Evolutionary conservation across 306 rosid genomes (phyloP).

Genomic region (Aeschynomene evenia): DNA sequence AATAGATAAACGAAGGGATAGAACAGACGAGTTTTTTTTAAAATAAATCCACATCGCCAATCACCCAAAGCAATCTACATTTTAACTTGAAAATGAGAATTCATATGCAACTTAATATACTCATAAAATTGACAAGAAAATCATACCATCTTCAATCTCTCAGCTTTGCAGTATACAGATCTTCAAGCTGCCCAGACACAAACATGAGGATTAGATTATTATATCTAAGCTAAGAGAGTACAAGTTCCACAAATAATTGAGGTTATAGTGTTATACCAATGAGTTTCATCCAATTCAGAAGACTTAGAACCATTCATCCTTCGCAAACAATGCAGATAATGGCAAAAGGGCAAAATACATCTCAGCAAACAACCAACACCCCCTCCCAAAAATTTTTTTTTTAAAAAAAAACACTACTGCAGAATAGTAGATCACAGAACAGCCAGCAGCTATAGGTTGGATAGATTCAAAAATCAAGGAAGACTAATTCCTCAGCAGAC

Average conservation of each 20-base stretch:
- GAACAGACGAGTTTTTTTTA: background rate
- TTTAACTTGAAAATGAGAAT: constrained; percentile 22
- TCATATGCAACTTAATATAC: constrained; percentile 19
- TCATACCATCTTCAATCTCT: constrained; percentile 41
- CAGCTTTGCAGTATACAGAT: constrained; percentile 21
- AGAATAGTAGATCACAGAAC: background rate
- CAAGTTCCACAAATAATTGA: background rate
- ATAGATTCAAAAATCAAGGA: constrained; percentile 17
- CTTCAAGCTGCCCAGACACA: constrained; percentile 30
- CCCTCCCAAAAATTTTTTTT: no score
- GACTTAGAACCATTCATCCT: background rate
- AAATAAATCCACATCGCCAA: background rate
- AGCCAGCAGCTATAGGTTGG: no score
- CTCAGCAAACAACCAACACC: no score
- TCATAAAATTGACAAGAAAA: constrained; percentile 6
- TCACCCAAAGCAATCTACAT: background rate
- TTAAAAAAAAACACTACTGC: no score
- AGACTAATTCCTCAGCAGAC: background rate
- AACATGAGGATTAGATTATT: background rate
- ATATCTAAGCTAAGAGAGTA: background rate
- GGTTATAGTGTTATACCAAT: background rate
- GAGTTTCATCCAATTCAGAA: background rate
- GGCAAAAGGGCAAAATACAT: background rate
- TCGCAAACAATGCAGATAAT: background rate
- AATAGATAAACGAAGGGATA: background rate